phyloP scores from a whole-genome alignment of 352 stramenopile species.

The Phytophthora ramorum region DNA sequence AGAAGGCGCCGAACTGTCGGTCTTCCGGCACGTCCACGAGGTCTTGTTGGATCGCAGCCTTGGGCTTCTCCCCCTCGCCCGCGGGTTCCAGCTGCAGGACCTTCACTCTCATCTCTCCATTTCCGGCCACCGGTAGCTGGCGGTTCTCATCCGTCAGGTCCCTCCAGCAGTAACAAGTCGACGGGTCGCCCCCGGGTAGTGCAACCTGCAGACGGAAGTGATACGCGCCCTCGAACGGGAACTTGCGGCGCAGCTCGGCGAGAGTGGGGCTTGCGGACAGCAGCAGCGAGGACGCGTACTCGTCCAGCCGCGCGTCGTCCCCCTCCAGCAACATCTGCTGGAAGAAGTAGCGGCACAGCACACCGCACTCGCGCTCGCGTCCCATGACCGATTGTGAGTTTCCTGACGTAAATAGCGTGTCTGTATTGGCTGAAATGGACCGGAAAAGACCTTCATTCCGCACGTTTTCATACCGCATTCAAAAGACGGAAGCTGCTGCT shows the following conservation, averaged over 20 bases:
- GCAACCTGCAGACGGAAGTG: conserved; percentile 82
- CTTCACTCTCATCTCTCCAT: conserved; percentile 71
- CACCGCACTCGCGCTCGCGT: conserved; percentile 34
- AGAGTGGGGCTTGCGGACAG: conserved; percentile 74
- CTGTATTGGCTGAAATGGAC: background rate
- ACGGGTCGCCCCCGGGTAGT: conserved; percentile 5
- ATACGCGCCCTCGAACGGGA: conserved; percentile 78
- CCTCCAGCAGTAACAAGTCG: conserved; percentile 73
- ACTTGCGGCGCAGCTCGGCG: conserved; percentile 65
- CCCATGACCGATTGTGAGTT: conserved; percentile 6
- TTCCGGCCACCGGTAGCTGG: conserved; percentile 44
- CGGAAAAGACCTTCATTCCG: background rate
- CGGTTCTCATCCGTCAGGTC: conserved; percentile 66
- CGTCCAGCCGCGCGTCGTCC: conserved; percentile 43
- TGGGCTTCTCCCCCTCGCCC: conserved; percentile 6
- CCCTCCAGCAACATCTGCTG: conserved; percentile 74
- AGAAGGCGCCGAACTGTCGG: conserved; percentile 68
- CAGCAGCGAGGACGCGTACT: conserved; percentile 65
- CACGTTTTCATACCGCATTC: background rate
- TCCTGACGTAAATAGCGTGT: too few species aligned
- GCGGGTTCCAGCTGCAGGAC: conserved; percentile 69
- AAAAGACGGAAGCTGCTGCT: background rate
- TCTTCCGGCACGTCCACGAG: conserved; percentile 73
- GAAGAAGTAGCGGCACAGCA: conserved; percentile 89
- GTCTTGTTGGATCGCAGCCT: conserved; percentile 24